These are phyloP conservation scores for Skeletonema tropicum DNA, from an alignment of 108 stramenopile species.

Conservation along the genomic window DNA sequence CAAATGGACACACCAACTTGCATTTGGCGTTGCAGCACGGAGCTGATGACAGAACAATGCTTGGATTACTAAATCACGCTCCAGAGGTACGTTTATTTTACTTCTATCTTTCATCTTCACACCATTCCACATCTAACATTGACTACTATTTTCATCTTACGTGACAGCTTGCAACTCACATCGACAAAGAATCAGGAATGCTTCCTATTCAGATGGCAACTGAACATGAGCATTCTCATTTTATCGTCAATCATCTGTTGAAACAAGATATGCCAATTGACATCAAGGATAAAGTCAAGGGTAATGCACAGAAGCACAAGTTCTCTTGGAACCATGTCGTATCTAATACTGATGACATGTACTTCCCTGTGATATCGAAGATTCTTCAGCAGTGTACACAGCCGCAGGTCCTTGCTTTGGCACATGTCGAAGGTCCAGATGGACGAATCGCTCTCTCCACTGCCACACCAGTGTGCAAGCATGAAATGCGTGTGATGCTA, in stretches of 20 bases:
- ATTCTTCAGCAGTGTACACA: conserved; percentile 79
- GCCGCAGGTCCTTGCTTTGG: conserved; percentile 76
- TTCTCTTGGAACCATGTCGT: conserved; percentile 87
- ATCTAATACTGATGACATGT: conserved; percentile 75
- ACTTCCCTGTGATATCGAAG: conserved; percentile 82
- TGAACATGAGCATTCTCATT: conserved; percentile 78
- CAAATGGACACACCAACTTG: conserved; percentile 71
- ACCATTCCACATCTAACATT: conserved; percentile 2
- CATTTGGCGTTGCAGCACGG: conserved; percentile 74
- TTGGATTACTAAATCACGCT: conserved; percentile 80
- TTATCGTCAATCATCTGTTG: conserved; percentile 79
- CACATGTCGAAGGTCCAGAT: conserved; percentile 81
- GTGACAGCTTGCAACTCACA: conserved; percentile 54
- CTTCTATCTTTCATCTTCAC: background rate
- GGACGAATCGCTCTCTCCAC: conserved; percentile 78
- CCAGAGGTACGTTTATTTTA: conserved; percentile 47
- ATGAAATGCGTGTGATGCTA: conserved; percentile 83
- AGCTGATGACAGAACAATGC: conserved; percentile 79
- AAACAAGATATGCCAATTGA: conserved; percentile 82
- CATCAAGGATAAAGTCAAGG: conserved; percentile 75
- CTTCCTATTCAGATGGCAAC: conserved; percentile 83
- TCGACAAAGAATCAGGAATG: conserved; percentile 73
- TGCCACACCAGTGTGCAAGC: conserved; percentile 84
- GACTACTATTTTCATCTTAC: background rate
- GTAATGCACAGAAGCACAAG: conserved; percentile 70